Evolutionary conservation across 2,329 filamentous ascomycete species (phyloP).

Genomic region (Penicillium verrucosum): DNA sequence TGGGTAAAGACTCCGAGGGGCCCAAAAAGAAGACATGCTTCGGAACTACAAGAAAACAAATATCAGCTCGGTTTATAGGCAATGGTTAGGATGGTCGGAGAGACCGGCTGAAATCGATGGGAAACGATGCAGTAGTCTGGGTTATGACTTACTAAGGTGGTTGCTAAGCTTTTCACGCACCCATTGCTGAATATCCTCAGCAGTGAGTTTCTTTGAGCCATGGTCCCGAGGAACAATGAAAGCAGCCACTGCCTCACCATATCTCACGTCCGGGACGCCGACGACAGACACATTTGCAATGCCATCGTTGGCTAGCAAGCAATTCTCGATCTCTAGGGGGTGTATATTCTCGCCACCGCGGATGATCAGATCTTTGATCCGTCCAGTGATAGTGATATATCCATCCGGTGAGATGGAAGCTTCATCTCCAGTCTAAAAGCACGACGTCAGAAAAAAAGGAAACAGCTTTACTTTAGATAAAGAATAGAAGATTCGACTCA

Average conservation of each 20-base stretch:
- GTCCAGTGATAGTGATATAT: constrained; percentile 82
- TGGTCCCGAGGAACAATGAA: constrained; percentile 63
- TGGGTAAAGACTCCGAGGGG: constrained; percentile 67
- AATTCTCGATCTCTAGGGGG: constrained; percentile 88
- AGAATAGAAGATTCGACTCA: constrained; percentile 25
- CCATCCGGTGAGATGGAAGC: constrained; percentile 78
- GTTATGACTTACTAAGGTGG: constrained; percentile 55
- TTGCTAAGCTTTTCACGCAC: constrained; percentile 68
- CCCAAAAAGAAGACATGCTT: constrained; percentile 81
- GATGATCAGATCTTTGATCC: constrained; percentile 95
- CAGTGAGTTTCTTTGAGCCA: constrained; percentile 43
- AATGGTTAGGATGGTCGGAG: neutral
- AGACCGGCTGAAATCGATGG: neutral
- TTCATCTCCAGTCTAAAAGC: constrained; percentile 77
- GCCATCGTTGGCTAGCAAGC: constrained; percentile 67
- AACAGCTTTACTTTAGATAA: neutral
- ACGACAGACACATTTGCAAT: constrained; percentile 78
- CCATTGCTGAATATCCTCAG: constrained; percentile 66
- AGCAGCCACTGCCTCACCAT: constrained; percentile 83
- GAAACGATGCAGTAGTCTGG: neutral
- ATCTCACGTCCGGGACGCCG: constrained; percentile 74
- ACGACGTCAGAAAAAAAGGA: neutral
- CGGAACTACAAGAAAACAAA: constrained; percentile 54
- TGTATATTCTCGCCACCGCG: constrained; percentile 94
- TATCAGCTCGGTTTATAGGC: neutral